Percentiles rank a stretch among this genome's conserved stretches.
Evolutionary conservation across 2,329 filamentous ascomycete genomes (phyloP).

Genomic region (Colletotrichum paranaense): DNA sequence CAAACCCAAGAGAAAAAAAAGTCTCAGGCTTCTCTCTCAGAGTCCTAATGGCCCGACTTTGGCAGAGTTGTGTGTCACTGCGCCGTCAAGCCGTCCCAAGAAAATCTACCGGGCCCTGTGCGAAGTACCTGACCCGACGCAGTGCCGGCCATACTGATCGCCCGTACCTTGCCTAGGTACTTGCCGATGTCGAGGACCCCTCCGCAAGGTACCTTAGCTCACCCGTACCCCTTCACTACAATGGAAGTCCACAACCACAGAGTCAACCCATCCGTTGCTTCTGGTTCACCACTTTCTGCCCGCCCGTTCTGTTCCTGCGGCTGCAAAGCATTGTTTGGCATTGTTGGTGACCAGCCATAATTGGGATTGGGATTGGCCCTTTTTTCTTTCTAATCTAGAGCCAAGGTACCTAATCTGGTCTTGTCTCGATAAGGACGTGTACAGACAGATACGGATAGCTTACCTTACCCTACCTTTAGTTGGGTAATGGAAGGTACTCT

Average conservation of each 20-base stretch:
- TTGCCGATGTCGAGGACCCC: background rate
- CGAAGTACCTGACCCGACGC: background rate
- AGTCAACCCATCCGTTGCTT: background rate
- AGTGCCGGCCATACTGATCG: slow-evolving; percentile 1
- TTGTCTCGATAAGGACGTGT: background rate
- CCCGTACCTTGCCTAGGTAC: background rate
- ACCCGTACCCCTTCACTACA: background rate
- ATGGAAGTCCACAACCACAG: background rate
- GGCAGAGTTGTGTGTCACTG: background rate
- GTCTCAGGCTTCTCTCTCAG: background rate
- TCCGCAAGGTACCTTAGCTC: background rate
- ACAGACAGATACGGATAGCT: background rate
- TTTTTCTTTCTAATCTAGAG: slow-evolving; percentile 9
- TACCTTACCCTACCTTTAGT: too few species aligned
- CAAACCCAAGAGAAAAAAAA: background rate
- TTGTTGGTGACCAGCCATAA: slow-evolving; percentile 11
- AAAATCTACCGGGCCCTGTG: background rate
- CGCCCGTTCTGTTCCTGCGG: slow-evolving; percentile 19
- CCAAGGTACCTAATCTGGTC: background rate
- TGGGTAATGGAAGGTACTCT: background rate
- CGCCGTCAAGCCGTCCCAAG: background rate
- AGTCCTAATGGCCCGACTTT: background rate
- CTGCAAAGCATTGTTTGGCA: slow-evolving; percentile 27
- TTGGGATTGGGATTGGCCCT: slow-evolving; percentile 8
- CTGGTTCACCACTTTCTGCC: slow-evolving; percentile 16